Evolutionary conservation across 768 basidiomycete genomes (phyloP).

Genomic region (Lactifluus volemus): DNA sequence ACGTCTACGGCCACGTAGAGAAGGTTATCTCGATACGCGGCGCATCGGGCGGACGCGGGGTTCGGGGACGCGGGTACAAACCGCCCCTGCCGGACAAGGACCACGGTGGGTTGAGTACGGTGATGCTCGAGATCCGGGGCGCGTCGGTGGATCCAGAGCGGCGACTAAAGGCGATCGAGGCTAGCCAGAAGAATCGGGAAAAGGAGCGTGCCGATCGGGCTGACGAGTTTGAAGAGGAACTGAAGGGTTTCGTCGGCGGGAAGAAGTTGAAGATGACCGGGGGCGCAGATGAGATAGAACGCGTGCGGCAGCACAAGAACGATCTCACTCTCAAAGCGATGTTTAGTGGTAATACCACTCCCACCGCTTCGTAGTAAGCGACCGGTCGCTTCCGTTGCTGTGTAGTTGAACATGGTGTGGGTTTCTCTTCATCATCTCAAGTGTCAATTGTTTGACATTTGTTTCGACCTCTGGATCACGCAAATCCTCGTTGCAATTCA

Average conservation of each 20-base stretch:
- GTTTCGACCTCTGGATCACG: background rate
- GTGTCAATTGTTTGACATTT: background rate
- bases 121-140: slow-evolving; percentile 86
- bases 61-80: slow-evolving; percentile 38
- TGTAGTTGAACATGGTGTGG: background rate
- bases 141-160: slow-evolving; percentile 73
- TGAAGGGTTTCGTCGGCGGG: slow-evolving; percentile 76
- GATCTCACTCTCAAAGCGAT: slow-evolving; percentile 85
- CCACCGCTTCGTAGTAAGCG: background rate
- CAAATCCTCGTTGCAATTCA: background rate
- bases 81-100: slow-evolving; percentile 61
- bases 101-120: slow-evolving; percentile 56
- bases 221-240: slow-evolving; percentile 80
- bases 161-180: slow-evolving; percentile 88
- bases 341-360: slow-evolving; percentile 41
- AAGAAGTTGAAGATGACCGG: slow-evolving; percentile 95
- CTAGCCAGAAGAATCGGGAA: slow-evolving; percentile 72
- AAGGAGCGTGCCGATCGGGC: slow-evolving; percentile 61
- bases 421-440: background rate
- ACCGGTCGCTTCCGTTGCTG: background rate
- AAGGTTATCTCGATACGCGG: slow-evolving; percentile 72
- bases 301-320: slow-evolving; percentile 76
- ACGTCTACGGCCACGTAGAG: slow-evolving; percentile 86
- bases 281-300: slow-evolving; percentile 84
- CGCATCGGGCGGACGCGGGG: slow-evolving; percentile 32